Evolutionary conservation across 106 monocot genomes (phyloP).

Genomic region (Gastrodia elata): DNA sequence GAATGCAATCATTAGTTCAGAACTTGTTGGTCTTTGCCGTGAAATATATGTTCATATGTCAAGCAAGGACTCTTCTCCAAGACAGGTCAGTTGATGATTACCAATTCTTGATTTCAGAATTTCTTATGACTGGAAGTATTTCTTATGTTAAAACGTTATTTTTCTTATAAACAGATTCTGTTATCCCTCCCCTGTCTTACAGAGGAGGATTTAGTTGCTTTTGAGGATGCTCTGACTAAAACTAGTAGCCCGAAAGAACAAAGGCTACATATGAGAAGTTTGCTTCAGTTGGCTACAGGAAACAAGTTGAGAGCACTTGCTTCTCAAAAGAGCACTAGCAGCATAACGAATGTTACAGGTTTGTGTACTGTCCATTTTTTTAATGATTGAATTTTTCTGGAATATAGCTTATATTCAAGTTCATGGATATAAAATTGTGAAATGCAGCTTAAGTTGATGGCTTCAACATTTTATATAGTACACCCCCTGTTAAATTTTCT

Average conservation of each 20-base stretch:
- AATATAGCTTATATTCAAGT: not conserved
- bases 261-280: constrained; percentile 72
- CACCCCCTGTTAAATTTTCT: not conserved
- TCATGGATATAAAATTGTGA: not conserved
- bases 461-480: not conserved
- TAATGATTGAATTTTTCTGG: not conserved
- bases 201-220: constrained; percentile 63
- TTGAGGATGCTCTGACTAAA: constrained; percentile 79
- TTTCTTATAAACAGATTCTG: constrained; percentile 46
- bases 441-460: not conserved
- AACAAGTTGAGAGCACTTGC: constrained; percentile 77
- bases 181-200: constrained; percentile 62
- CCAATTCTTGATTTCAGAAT: not conserved
- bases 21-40: constrained; percentile 83
- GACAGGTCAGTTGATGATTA: constrained; percentile 54
- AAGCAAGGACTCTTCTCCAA: constrained; percentile 68
- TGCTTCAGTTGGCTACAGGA: constrained; percentile 69
- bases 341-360: constrained; percentile 92
- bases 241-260: constrained; percentile 87
- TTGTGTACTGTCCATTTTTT: not conserved
- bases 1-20: constrained; percentile 74
- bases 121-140: not conserved
- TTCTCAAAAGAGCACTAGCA: constrained; percentile 61
- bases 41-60: constrained; percentile 80
- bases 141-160: constrained; percentile 6